Evolutionary conservation across 768 basidiomycete species (phyloP).

Genomic region (Mycena pura): DNA sequence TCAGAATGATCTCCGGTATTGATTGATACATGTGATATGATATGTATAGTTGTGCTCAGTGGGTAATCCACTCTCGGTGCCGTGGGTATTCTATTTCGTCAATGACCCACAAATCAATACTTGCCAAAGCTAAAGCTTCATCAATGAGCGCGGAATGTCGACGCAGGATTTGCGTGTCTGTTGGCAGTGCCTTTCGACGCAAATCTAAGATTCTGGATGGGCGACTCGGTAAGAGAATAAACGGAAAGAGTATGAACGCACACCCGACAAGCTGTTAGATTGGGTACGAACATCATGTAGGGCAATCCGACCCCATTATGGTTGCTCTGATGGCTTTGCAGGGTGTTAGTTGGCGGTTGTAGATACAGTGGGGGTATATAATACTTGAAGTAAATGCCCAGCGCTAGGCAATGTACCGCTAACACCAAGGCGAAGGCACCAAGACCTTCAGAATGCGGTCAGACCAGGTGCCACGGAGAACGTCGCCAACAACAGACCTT

Average conservation of each 20-base stretch:
- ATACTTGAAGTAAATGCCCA: conserved; percentile 34
- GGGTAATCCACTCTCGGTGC: not conserved
- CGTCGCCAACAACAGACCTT: too few relatives aligned
- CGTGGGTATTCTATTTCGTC: not conserved
- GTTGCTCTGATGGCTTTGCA: conserved; percentile 36
- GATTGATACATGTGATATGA: not conserved
- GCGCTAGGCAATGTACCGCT: conserved; percentile 37
- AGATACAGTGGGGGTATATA: not conserved
- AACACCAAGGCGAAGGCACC: conserved; percentile 40
- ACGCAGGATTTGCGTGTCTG: conserved; percentile 39
- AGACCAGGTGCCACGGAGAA: too few relatives aligned
- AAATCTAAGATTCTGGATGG: conserved; percentile 46
- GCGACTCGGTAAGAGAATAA: not conserved
- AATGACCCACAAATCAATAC: conserved; percentile 15
- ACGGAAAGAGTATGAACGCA: conserved; percentile 21
- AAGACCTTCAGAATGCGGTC: conserved; percentile 34
- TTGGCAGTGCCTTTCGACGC: conserved; percentile 43
- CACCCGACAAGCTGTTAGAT: conserved; percentile 47
- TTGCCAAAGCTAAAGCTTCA: conserved; percentile 1
- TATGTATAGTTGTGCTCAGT: not conserved
- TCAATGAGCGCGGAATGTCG: conserved; percentile 37
- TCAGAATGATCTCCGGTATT: not conserved
- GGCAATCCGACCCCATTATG: conserved; percentile 45
- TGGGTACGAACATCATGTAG: conserved; percentile 42
- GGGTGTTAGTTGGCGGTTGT: not conserved